Base-by-base conservation (phyloP, 495 filamentous ascomycete species). In the Aspergillus sclerotioniger region DNA sequence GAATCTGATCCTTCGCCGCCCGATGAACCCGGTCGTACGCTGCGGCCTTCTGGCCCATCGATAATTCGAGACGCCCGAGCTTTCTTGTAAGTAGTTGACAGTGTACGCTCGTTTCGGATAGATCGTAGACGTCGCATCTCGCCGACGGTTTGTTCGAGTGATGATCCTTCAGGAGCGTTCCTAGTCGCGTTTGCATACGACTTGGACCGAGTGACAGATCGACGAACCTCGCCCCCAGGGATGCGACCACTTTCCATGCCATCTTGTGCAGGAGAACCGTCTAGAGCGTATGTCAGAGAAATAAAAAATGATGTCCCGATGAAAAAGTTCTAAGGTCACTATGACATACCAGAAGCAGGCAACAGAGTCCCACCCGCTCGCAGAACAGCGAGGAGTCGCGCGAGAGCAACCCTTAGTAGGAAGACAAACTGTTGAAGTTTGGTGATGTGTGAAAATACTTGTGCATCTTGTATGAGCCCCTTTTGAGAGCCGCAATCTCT, bases 351-450 rank as follows among this genome's bases (percentile, higher is more conserved):
- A 46, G 87, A 87, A 32, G 87, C 85, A 49, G 84, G 84, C 35
- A 90, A 87, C 49, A 98, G 71, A 17, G 89, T 88, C 51, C 91
- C 92, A 58, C 84, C 92, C 53, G 80, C 86, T 55, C 90, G 85
- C 45, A 99, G 82, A 17, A 92, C 95, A 16, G 91, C 86, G 37
- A 99, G 79, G 33, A 99, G 80, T 53, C 95, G 82, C 8, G 95
- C 95, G 49, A 98, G 85, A 39, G 95, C 94, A 28, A 98, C 92
- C 66, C 88, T 84, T 32, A 99, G 76, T 43, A 99, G 77, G 71
- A 95, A 97, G 12, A 98, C 86, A 64, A 96, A 99, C 71, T 98
- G 94, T 68, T 91, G 87, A 52, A 99, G 78, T 67, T 93, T 89
- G 12, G 90, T 86, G 21, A 96, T 83, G 33, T 80, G 82, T 51